A percentile compares a stretch with the other conserved stretches of the same genome.
phyloP scores from a whole-genome alignment of 345 rosid species.

The Camelina hispida region DNA sequence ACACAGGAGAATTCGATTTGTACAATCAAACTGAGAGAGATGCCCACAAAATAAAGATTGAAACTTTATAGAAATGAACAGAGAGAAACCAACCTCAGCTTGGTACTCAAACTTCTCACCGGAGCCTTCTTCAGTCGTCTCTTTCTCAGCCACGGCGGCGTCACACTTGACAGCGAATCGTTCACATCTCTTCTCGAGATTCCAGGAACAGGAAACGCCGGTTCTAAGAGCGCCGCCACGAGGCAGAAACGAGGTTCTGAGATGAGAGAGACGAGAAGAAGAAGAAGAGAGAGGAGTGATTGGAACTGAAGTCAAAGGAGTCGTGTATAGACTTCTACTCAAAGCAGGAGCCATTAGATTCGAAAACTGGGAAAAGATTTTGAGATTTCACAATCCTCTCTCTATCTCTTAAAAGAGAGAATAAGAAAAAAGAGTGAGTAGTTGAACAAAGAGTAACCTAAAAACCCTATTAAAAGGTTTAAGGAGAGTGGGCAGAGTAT shows the following conservation, averaged over 20 bases:
- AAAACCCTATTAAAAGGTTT: slow-evolving; percentile 60
- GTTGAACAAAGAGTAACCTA: slow-evolving; percentile 9
- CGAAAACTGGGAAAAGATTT: neutral
- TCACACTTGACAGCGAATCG: slow-evolving; percentile 65
- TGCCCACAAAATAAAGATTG: slow-evolving; percentile 5
- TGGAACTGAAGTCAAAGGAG: slow-evolving; percentile 57
- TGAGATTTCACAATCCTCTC: neutral
- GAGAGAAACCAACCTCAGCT: slow-evolving; percentile 77
- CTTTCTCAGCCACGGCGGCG: slow-evolving; percentile 89
- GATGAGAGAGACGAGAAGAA: slow-evolving; percentile 44
- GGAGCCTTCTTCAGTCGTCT: slow-evolving; percentile 67
- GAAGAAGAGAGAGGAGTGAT: slow-evolving; percentile 51
- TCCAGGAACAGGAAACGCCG: slow-evolving; percentile 61
- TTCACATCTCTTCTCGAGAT: slow-evolving; percentile 53
- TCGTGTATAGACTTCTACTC: slow-evolving; percentile 60
- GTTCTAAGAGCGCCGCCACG: slow-evolving; percentile 46
- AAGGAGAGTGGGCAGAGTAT: slow-evolving; percentile 28
- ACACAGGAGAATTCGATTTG: no score
- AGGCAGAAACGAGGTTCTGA: slow-evolving; percentile 56
- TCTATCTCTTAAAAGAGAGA: neutral
- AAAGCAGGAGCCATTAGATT: slow-evolving; percentile 72
- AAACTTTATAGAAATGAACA: slow-evolving; percentile 28
- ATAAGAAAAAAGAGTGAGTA: no score
- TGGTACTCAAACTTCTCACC: slow-evolving; percentile 97
- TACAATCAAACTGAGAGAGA: neutral